Evolutionary conservation across 2,329 filamentous ascomycete genomes (phyloP).

Genomic region (Fusarium neocosmosporiellum): DNA sequence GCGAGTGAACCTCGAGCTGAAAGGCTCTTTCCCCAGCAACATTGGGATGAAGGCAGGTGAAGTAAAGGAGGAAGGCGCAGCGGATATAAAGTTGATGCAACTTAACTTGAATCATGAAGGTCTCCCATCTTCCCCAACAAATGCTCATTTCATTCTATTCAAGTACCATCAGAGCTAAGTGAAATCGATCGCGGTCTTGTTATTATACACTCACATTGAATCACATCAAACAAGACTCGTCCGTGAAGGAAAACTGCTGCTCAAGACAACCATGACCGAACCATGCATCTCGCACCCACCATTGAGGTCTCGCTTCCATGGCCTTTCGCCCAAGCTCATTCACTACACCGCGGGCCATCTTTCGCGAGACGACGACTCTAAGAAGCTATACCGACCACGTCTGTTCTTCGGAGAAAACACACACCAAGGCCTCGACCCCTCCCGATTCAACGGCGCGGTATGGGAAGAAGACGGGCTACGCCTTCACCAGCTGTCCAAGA

Average conservation of each 20-base stretch:
- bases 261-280: not conserved
- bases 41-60: not conserved
- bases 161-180: not conserved
- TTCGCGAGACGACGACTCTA: slow-evolving; percentile 50
- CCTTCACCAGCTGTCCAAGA: slow-evolving; percentile 56
- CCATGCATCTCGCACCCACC: not conserved
- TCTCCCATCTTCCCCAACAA: not conserved
- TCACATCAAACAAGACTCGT: not conserved
- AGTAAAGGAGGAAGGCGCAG: not conserved
- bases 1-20: not conserved
- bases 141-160: not conserved
- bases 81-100: not conserved
- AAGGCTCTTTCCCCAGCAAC: not conserved
- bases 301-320: not conserved
- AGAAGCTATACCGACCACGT: slow-evolving; percentile 52
- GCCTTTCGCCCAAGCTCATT: slow-evolving; percentile 54
- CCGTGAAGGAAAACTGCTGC: not conserved
- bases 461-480: slow-evolving; percentile 59
- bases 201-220: not conserved
- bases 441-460: slow-evolving; percentile 55
- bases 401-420: not conserved
- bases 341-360: slow-evolving; percentile 57
- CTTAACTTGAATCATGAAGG: not conserved
- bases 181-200: not conserved
- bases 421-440: slow-evolving; percentile 15